Evolutionary conservation across 106 monocot species (phyloP).

Genomic region (Xerophyta viscosa): DNA sequence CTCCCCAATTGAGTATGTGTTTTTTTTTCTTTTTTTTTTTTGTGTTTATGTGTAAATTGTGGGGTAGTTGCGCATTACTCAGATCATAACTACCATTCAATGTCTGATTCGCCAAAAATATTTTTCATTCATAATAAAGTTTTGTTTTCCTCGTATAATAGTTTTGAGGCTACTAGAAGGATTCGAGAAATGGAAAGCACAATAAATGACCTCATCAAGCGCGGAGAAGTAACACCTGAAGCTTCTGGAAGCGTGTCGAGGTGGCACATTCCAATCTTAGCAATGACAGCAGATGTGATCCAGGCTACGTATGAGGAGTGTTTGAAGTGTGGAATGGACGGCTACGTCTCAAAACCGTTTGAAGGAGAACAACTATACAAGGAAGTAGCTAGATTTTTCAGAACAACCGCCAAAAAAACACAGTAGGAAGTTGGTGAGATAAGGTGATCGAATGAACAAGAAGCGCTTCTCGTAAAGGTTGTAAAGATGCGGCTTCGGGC

Average conservation of each 20-base stretch:
- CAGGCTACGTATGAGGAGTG: constrained; percentile 95
- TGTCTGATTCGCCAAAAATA: too few species aligned
- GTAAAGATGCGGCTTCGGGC: constrained; percentile 6
- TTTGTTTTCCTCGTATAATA: constrained; percentile 15
- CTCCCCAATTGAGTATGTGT: too few species aligned
- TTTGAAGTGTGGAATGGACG: constrained; percentile 85
- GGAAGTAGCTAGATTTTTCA: constrained; percentile 82
- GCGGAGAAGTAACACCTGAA: constrained; percentile 33
- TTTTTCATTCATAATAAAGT: background rate
- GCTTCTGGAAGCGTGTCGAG: constrained; percentile 24
- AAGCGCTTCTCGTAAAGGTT: too few species aligned
- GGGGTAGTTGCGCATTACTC: too few species aligned
- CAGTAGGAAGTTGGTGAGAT: constrained; percentile 16
- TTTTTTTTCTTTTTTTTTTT: too few species aligned
- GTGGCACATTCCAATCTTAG: constrained; percentile 82
- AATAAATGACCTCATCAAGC: constrained; percentile 41
- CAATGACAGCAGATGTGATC: constrained; percentile 99
- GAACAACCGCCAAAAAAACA: constrained; percentile 30
- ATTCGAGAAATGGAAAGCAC: constrained; percentile 68
- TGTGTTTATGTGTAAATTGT: too few species aligned
- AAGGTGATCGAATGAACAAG: too few species aligned
- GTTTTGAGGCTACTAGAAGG: constrained; percentile 84
- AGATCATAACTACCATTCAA: too few species aligned
- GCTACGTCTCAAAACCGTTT: constrained; percentile 99
- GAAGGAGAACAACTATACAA: constrained; percentile 95